A percentile compares a stretch with the other conserved stretches of the same genome.
phyloP scores from a whole-genome alignment of 345 rosid species.

The Aquilaria malaccensis region DNA sequence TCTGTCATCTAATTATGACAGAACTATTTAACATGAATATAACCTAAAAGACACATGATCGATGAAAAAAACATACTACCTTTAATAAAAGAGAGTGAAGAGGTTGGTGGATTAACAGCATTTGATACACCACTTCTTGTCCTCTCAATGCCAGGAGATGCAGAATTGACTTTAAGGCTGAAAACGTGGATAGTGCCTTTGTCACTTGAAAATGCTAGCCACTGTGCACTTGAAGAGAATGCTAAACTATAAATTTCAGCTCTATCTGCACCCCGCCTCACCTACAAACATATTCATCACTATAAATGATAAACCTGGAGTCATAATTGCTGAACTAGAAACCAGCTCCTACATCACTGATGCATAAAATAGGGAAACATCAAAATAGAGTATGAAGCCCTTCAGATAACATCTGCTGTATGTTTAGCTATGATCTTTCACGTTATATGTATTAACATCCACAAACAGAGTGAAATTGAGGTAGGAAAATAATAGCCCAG shows the following conservation, averaged over 20 bases:
- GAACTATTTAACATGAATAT: neutral
- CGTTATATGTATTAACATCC: no score
- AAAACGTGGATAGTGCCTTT: slow-evolving; percentile 91
- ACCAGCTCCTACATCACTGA: neutral
- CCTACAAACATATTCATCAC: slow-evolving; percentile 27
- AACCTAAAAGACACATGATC: neutral
- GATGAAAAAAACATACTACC: slow-evolving; percentile 24
- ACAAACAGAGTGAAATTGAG: no score
- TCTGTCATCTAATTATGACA: neutral
- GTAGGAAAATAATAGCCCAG: no score
- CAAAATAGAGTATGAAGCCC: neutral
- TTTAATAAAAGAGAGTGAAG: slow-evolving; percentile 65
- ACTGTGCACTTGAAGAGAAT: slow-evolving; percentile 69
- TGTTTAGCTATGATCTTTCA: no score
- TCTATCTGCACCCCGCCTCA: slow-evolving; percentile 94
- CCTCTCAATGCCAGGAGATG: slow-evolving; percentile 40
- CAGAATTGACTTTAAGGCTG: slow-evolving; percentile 63
- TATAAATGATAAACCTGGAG: neutral
- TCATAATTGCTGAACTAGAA: neutral
- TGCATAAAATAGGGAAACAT: neutral
- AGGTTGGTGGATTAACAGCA: slow-evolving; percentile 27
- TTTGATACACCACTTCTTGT: slow-evolving; percentile 27
- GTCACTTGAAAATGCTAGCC: slow-evolving; percentile 93
- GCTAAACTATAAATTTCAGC: slow-evolving; percentile 90
- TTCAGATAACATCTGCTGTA: no score